Evolutionary conservation across 805 yeast genomes (phyloP).

Genomic region (Cyberlindnera galapagoensis): DNA sequence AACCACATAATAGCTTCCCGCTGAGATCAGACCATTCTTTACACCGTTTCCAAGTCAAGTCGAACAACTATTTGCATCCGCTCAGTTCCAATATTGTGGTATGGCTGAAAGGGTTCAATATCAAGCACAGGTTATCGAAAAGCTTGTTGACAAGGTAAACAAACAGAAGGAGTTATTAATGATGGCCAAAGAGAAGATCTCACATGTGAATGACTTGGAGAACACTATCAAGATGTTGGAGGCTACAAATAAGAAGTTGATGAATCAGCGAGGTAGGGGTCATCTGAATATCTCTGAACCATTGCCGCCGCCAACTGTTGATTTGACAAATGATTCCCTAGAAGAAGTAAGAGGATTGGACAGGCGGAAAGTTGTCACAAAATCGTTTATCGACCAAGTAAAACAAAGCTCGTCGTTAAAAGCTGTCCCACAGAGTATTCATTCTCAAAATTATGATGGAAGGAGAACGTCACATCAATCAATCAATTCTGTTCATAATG

Average conservation of each 20-base stretch:
- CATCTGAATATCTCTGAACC: too few relatives aligned
- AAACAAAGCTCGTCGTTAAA: conserved; percentile 16
- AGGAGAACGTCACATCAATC: too few relatives aligned
- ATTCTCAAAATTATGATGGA: too few relatives aligned
- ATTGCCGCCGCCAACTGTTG: conserved; percentile 17
- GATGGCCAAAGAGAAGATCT: conserved; percentile 20
- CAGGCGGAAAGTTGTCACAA: conserved; percentile 6
- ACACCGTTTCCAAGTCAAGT: conserved; percentile 20
- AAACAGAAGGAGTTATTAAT: conserved; percentile 19
- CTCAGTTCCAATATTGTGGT: conserved; percentile 20
- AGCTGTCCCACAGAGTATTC: conserved; percentile 1
- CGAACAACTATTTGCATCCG: conserved; percentile 19
- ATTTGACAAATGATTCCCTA: conserved; percentile 16
- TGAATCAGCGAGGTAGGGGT: too few relatives aligned
- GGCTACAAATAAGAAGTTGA: conserved; percentile 7
- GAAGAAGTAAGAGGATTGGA: conserved; percentile 7
- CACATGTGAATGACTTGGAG: conserved; percentile 13
- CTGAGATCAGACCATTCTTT: conserved; percentile 18
- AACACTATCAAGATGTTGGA: conserved; percentile 8
- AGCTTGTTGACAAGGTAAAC: conserved; percentile 13
- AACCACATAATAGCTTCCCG: conserved; percentile 8
- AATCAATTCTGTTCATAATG: not conserved
- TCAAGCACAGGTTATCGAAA: conserved; percentile 12
- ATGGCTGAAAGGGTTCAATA: conserved; percentile 16
- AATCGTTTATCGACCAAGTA: conserved; percentile 17